A percentile compares a stretch with the other conserved stretches of the same genome.
Evolutionary conservation across 805 yeast genomes (phyloP).

Genomic region (Starmerella sp.): DNA sequence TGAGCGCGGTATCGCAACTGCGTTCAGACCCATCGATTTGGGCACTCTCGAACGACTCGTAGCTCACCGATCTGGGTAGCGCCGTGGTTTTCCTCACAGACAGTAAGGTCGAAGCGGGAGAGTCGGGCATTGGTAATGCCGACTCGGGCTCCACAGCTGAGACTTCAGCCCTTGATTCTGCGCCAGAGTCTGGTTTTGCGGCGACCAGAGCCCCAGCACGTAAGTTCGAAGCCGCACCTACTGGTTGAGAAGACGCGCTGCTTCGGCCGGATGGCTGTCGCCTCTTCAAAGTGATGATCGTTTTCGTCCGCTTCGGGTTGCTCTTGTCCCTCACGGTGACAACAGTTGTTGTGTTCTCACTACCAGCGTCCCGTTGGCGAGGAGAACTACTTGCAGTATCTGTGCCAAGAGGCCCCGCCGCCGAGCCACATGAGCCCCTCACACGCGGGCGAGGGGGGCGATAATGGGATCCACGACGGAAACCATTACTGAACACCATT

Average conservation of each 20-base stretch:
- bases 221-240: too few relatives aligned
- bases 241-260: not conserved
- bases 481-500: not conserved
- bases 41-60: not conserved
- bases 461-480: not conserved
- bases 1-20: not conserved
- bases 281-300: not conserved
- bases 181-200: too few relatives aligned
- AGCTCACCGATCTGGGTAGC: not conserved
- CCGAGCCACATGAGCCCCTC: not conserved
- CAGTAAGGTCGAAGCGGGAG: conserved; percentile 9
- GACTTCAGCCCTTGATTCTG: too few relatives aligned
- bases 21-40: not conserved
- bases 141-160: not conserved
- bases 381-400: not conserved
- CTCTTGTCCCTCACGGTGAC: not conserved
- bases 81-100: not conserved
- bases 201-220: too few relatives aligned
- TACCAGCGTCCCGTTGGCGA: not conserved
- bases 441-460: not conserved
- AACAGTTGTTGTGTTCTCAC: not conserved
- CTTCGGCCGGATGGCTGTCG: not conserved
- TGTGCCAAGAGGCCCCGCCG: not conserved
- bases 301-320: not conserved
- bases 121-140: not conserved